Evolutionary conservation across 495 filamentous ascomycete genomes (phyloP).

Genomic region (Filosporella fistucella): DNA sequence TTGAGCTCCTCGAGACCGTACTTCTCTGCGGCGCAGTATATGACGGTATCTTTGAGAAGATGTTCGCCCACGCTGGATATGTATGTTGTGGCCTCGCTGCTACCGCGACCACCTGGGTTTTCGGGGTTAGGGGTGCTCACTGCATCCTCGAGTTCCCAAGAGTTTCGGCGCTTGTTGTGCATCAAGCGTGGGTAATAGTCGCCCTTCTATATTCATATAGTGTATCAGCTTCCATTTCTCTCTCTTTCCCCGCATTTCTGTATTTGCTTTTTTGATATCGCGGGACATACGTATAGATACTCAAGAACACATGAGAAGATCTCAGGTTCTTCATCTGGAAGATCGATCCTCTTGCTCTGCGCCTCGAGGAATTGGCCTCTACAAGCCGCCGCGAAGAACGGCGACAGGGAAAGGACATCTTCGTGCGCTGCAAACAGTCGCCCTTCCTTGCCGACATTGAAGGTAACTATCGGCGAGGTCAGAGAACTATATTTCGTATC

Average conservation of each 20-base stretch:
- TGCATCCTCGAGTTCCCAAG: slow-evolving; percentile 67
- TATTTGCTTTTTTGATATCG: not conserved
- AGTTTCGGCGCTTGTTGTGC: slow-evolving; percentile 62
- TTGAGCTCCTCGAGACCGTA: slow-evolving; percentile 81
- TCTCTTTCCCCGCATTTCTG: no score
- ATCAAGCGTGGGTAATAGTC: slow-evolving; percentile 81
- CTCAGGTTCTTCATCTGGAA: slow-evolving; percentile 83
- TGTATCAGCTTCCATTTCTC: not conserved
- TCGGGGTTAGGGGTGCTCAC: slow-evolving; percentile 31
- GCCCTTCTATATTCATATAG: slow-evolving; percentile 45
- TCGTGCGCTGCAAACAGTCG: slow-evolving; percentile 89
- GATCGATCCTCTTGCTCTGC: slow-evolving; percentile 63
- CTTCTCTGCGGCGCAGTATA: slow-evolving; percentile 84
- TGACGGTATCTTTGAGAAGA: slow-evolving; percentile 81
- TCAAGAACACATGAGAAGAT: slow-evolving; percentile 88
- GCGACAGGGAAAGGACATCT: slow-evolving; percentile 71
- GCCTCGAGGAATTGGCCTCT: slow-evolving; percentile 60
- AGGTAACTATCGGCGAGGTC: slow-evolving; percentile 71
- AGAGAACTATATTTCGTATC: slow-evolving; percentile 38
- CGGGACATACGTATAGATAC: slow-evolving; percentile 62
- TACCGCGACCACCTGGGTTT: slow-evolving; percentile 26
- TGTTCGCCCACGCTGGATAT: slow-evolving; percentile 58
- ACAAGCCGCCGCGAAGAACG: slow-evolving; percentile 66
- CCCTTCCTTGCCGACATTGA: slow-evolving; percentile 71
- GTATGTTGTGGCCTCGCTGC: slow-evolving; percentile 62